Evolutionary conservation across 495 filamentous ascomycete species (phyloP).

Genomic region (Ramalina intermedia): DNA sequence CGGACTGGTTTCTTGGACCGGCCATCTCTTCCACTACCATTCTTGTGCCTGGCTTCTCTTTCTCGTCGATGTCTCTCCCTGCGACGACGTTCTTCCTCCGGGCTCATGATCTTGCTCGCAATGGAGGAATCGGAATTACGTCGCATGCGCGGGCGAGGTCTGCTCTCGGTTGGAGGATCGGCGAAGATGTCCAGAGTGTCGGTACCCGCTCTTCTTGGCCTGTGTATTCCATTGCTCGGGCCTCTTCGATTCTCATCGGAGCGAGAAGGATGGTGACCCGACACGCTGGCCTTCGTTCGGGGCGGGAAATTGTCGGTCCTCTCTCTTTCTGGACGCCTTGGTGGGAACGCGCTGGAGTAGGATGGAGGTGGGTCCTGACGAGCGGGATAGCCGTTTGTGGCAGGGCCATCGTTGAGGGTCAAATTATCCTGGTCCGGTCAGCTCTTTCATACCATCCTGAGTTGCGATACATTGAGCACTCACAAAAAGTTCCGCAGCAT

Average conservation of each 20-base stretch:
- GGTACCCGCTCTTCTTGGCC: conserved; percentile 19
- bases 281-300: conserved; percentile 22
- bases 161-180: conserved; percentile 30
- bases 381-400: conserved; percentile 11
- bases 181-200: conserved; percentile 43
- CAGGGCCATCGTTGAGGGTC: conserved; percentile 30
- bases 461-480: conserved; percentile 22
- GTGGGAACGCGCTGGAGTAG: conserved; percentile 21
- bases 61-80: conserved; percentile 61
- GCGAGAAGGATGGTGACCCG: conserved; percentile 42
- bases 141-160: conserved; percentile 42
- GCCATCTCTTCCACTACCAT: conserved; percentile 34
- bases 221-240: conserved; percentile 16
- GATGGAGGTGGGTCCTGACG: conserved; percentile 27
- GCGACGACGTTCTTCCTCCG: conserved; percentile 62
- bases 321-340: conserved; percentile 25
- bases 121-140: conserved; percentile 93
- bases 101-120: conserved; percentile 44
- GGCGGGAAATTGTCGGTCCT: conserved; percentile 26
- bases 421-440: conserved; percentile 30
- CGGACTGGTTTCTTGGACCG: conserved; percentile 36
- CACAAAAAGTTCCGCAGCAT: conserved; percentile 84
- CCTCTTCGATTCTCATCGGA: conserved; percentile 42
- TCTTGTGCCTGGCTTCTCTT: conserved; percentile 45
- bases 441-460: background rate